Evolutionary conservation across 2,329 filamentous ascomycete genomes (phyloP).

Genomic region (Arthroderma sp.): DNA sequence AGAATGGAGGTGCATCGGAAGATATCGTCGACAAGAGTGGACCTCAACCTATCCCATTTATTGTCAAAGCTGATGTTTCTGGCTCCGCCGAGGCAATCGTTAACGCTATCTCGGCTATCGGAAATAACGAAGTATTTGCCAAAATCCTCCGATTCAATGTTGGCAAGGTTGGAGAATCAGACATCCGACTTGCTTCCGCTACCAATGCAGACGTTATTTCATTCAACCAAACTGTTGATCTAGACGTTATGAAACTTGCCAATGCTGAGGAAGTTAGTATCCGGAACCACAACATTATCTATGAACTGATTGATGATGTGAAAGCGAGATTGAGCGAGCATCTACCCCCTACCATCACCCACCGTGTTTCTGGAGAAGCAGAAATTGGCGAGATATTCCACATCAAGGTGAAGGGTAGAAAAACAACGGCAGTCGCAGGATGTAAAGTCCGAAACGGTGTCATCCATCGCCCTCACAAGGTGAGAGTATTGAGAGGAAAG

Average conservation of each 20-base stretch:
- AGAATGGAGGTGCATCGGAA: constrained; percentile 27
- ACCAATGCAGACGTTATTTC: constrained; percentile 68
- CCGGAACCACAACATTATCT: constrained; percentile 62
- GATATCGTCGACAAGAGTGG: constrained; percentile 25
- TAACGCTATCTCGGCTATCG: constrained; percentile 62
- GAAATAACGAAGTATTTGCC: constrained; percentile 71
- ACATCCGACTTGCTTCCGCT: constrained; percentile 73
- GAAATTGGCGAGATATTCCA: constrained; percentile 73
- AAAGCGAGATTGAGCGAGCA: constrained; percentile 53
- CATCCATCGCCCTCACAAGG: constrained; percentile 51
- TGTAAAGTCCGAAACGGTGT: constrained; percentile 75
- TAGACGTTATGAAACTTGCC: constrained; percentile 57
- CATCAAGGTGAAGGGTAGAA: constrained; percentile 63
- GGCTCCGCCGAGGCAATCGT: constrained; percentile 87
- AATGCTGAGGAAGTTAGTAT: constrained; percentile 61
- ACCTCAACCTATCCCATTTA: constrained; percentile 57
- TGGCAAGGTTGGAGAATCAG: constrained; percentile 69
- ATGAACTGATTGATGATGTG: constrained; percentile 40
- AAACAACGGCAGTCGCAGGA: constrained; percentile 67
- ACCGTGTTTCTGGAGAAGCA: constrained; percentile 72
- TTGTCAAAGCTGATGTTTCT: constrained; percentile 84
- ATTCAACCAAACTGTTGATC: constrained; percentile 66
- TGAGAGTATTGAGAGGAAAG: constrained; percentile 59
- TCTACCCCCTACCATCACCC: constrained; percentile 53
- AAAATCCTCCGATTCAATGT: constrained; percentile 65